These are phyloP conservation scores for Casuarina equisetifolia DNA, from an alignment of 306 rosid species.

Conservation along the genomic window DNA sequence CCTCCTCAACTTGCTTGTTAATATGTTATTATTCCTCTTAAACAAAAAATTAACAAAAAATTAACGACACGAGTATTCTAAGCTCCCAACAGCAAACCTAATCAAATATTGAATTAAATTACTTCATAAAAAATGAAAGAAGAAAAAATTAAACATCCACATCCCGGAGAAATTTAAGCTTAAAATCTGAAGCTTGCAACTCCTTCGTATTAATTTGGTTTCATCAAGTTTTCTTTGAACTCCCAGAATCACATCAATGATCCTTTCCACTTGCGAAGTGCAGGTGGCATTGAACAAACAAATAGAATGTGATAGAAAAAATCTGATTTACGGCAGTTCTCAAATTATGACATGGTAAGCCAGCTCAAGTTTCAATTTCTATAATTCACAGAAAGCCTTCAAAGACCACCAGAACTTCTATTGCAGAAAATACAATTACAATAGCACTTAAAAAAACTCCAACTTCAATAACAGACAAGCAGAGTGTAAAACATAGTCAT, in stretches of 20 bases:
- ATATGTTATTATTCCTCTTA: conserved; percentile 23
- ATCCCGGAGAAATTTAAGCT: conserved; percentile 7
- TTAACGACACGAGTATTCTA: conserved; percentile 29
- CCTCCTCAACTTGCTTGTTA: conserved; percentile 14
- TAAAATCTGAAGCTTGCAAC: not conserved
- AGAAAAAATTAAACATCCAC: conserved; percentile 23
- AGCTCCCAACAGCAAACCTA: conserved; percentile 20
- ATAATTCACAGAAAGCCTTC: not conserved
- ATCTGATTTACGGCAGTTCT: not conserved
- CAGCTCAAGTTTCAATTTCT: not conserved
- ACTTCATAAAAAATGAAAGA: not conserved
- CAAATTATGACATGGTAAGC: not conserved
- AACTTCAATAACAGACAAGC: not conserved
- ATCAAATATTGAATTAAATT: conserved; percentile 11
- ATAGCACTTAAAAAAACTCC: not conserved
- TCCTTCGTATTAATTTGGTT: not conserved
- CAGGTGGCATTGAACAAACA: no score
- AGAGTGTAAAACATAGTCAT: not conserved
- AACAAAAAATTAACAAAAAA: conserved; percentile 16
- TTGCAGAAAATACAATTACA: not conserved
- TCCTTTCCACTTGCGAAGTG: no score
- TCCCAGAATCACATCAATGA: no score
- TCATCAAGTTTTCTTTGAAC: not conserved
- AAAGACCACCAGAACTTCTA: not conserved
- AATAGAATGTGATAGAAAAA: no score